These are phyloP conservation scores for Teunomyces tritomae DNA, from an alignment of 805 yeast species.

Conservation along the genomic window DNA sequence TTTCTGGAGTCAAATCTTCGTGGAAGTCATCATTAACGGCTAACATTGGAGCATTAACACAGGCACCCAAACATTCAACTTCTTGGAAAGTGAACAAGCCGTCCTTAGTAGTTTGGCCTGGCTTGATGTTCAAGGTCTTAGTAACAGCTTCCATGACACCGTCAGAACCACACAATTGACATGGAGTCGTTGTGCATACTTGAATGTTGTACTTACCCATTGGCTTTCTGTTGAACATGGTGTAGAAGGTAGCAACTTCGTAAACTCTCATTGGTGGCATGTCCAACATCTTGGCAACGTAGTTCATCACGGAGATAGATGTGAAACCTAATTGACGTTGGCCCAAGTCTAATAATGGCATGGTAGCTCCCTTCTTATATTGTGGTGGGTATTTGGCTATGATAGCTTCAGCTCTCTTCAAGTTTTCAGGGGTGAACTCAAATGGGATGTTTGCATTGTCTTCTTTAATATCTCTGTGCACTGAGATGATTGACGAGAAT, in stretches of 20 bases:
- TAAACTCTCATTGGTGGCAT: constrained; percentile 95
- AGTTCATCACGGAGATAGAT: constrained; percentile 84
- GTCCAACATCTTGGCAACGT: constrained; percentile 78
- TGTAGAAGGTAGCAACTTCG: constrained; percentile 88
- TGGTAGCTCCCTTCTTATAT: constrained; percentile 82
- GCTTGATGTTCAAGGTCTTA: constrained; percentile 57
- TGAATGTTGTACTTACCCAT: constrained; percentile 83
- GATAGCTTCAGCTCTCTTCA: constrained; percentile 65
- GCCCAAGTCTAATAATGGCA: constrained; percentile 84
- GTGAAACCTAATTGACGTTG: constrained; percentile 87
- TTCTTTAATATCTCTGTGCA: constrained; percentile 69
- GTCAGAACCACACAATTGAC: constrained; percentile 82
- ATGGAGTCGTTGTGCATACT: constrained; percentile 87
- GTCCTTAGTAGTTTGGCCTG: constrained; percentile 77
- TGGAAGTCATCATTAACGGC: constrained; percentile 79
- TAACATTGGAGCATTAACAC: constrained; percentile 88
- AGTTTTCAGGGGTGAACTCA: constrained; percentile 66
- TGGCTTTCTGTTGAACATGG: constrained; percentile 85
- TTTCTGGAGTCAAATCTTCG: constrained; percentile 76
- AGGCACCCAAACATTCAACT: constrained; percentile 90
- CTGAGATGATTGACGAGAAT: constrained; percentile 45
- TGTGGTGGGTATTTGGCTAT: constrained; percentile 81
- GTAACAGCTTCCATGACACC: constrained; percentile 70
- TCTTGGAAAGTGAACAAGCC: constrained; percentile 77
- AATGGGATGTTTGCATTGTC: constrained; percentile 70